Conservation (phyloP, 108 stramenopile species). For the Cyclostephanos invisitatus region DNA sequence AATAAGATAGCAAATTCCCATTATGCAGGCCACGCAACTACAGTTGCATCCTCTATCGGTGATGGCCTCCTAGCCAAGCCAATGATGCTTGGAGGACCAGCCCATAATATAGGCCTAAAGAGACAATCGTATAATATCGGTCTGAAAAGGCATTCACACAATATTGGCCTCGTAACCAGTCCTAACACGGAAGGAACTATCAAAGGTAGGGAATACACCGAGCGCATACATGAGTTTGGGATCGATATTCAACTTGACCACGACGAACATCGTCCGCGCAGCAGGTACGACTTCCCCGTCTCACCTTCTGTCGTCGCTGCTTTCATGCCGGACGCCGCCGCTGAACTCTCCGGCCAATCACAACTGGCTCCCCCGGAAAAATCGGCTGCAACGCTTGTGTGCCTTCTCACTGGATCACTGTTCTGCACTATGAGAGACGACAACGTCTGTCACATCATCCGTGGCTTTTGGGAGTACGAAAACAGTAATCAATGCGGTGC, state of each 20-base stretch:
- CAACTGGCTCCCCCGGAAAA: not conserved
- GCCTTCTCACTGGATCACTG: conserved; percentile 6
- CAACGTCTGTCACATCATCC: not conserved
- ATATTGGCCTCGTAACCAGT: not conserved
- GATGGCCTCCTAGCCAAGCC: not conserved
- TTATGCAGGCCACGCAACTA: not conserved
- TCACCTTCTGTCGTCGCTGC: not conserved
- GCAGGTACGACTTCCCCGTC: not conserved
- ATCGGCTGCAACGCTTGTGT: conserved; percentile 6
- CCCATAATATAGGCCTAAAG: not conserved
- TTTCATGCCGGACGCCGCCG: not conserved
- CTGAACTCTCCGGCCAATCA: not conserved
- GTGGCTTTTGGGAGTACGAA: conserved; percentile 22
- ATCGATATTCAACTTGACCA: too few species aligned
- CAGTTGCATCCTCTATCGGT: not conserved
- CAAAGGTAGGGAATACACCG: not conserved
- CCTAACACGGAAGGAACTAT: not conserved
- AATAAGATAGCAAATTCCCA: not conserved
- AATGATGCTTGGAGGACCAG: not conserved
- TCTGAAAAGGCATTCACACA: not conserved
- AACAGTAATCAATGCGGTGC: not conserved
- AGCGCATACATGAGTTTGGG: not conserved
- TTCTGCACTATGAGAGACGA: not conserved
- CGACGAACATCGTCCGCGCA: too few species aligned
- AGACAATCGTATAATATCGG: not conserved